Percentiles rank a stretch among this genome's conserved stretches.
Conservation (phyloP, 75 land plant species). For the Sequoiadendron giganteum region DNA sequence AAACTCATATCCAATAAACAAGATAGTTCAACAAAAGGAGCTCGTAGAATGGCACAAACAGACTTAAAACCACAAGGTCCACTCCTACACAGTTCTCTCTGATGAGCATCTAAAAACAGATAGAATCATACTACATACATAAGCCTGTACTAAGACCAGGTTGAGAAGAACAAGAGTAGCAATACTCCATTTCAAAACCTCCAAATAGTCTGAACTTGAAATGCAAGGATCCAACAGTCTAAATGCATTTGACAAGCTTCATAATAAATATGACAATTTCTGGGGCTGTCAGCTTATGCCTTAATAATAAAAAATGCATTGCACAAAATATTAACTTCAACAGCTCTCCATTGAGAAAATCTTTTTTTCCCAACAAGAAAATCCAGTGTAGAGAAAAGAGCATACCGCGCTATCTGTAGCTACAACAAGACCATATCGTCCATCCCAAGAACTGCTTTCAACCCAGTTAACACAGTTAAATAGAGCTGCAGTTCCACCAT, state of each 20-base stretch:
- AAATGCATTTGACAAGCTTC: not conserved
- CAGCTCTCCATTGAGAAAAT: constrained; percentile 1
- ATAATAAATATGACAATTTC: not conserved
- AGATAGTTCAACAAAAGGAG: not conserved
- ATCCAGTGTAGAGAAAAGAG: constrained; percentile 11
- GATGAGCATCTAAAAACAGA: not conserved
- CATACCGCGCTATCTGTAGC: constrained; percentile 98
- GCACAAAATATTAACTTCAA: not conserved
- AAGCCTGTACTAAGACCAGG: not conserved
- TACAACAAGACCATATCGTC: constrained; percentile 93
- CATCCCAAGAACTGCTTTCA: constrained; percentile 98
- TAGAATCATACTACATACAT: not conserved
- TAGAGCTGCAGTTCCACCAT: constrained; percentile 98
- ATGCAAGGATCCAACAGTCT: not conserved
- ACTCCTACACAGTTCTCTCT: not conserved
- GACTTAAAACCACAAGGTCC: not conserved
- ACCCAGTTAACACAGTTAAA: constrained; percentile 98
- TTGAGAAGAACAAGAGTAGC: not conserved
- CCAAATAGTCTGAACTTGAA: not conserved
- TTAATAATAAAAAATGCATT: not conserved
- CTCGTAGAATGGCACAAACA: not conserved
- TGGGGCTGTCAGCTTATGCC: not conserved
- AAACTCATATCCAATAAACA: not conserved
- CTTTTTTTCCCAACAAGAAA: not conserved
- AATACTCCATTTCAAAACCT: not conserved